Evolutionary conservation across 441 rosid genomes (phyloP), one percentile per base, ranked within the genome.

Genomic region (Erodium moschatum): DNA sequence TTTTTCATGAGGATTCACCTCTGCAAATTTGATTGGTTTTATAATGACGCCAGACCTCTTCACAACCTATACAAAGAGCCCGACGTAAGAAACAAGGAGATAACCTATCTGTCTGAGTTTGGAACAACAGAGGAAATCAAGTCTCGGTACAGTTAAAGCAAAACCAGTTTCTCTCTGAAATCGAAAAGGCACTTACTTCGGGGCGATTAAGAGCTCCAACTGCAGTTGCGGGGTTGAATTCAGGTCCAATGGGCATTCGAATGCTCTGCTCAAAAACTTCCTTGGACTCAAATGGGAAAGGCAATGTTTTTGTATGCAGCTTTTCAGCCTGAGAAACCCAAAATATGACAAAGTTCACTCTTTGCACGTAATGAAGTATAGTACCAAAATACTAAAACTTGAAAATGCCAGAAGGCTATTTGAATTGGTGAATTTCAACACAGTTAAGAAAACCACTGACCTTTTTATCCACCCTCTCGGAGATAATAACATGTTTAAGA

Each of bases 161-260:
- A 10, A 40, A 7, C 12, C 10, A 6, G 11, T 10, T 40, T 3
- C 8, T 3, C 7, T 33, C 4, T 33, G 38, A 33, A 33, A 13
- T 64, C 12, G 8, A 67, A 7, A 56, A 61, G 19, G 8, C 38
- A 72, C 84, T 73, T 64, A 93, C 96, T 70, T 89, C 93, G 0
- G 97, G 97, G 4, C 89, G 87, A 75, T 72, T 89, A 64, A 91
- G 87, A 64, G 85, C 89, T 80, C 87, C 86, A 58, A 86, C 58
- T 52, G 84, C 70, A 18, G 89, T 86, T 5, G 86, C 86, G 1
- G 96, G 98, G 78, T 93, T 88, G 72, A 77, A 91, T 73, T 93
- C 98, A 0, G 97, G 96, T 50, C 98, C 98, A 16, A 91, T 75
- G 8, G 97, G 98, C 84, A 87, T 80, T 7, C 97, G 93, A 71